phyloP scores from a whole-genome alignment of 164 flowering plant genomes.

The Vitis amurensis region DNA sequence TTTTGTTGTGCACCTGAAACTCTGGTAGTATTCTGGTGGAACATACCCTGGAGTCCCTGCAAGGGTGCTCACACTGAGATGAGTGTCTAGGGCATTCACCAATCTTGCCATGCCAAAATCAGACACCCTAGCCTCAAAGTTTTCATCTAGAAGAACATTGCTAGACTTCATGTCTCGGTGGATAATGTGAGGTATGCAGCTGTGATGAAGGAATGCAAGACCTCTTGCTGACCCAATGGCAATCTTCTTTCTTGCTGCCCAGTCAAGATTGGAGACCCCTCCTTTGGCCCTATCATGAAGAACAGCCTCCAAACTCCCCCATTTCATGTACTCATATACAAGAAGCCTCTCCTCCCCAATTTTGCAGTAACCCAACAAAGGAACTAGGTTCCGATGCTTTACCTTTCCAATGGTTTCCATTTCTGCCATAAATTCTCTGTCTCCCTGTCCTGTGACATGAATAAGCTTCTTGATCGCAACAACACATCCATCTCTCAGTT shows the following conservation, averaged over 20 bases:
- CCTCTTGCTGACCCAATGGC: conserved; percentile 91
- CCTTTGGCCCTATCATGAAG: conserved; percentile 63
- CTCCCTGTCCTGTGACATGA: conserved; percentile 77
- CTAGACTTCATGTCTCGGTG: conserved; percentile 88
- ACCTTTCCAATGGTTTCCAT: conserved; percentile 90
- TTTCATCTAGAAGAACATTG: conserved; percentile 76
- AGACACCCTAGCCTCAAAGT: conserved; percentile 82
- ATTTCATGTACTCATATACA: conserved; percentile 85
- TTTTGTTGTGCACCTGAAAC: conserved; percentile 79
- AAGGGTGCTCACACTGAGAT: conserved; percentile 87
- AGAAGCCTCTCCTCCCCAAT: conserved; percentile 79
- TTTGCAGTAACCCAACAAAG: conserved; percentile 77
- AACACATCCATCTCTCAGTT: conserved; percentile 64
- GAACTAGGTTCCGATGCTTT: conserved; percentile 80
- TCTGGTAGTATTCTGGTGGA: conserved; percentile 86
- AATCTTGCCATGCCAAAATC: conserved; percentile 97
- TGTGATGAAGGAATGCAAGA: conserved; percentile 93
- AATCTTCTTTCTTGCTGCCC: conserved; percentile 77
- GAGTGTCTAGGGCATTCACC: conserved; percentile 81
- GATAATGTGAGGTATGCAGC: conserved; percentile 90
- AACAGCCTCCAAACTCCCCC: conserved; percentile 81
- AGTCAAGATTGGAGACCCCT: conserved; percentile 43
- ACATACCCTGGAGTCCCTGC: conserved; percentile 91
- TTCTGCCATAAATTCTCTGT: conserved; percentile 81
- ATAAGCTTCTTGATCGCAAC: conserved; percentile 92